Percentiles rank a stretch among this genome's conserved stretches.
These are phyloP conservation scores for Rhodamnia argentea DNA, from an alignment of 345 rosid genomes.

Conservation along the genomic window DNA sequence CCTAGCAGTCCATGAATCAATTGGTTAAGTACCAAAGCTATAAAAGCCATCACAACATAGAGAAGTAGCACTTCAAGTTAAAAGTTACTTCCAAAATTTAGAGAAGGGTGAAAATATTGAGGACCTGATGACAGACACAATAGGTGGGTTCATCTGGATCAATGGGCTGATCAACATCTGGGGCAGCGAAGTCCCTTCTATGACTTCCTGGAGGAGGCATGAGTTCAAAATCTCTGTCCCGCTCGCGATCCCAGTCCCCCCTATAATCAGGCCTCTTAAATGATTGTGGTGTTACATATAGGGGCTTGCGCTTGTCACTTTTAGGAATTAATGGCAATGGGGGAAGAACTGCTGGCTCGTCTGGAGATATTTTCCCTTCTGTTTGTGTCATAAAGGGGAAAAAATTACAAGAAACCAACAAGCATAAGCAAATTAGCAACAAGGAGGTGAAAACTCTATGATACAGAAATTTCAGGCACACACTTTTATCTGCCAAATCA, in stretches of 20 bases:
- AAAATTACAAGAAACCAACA: slow-evolving; percentile 2
- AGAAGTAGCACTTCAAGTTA: not conserved
- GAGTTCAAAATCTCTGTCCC: slow-evolving; percentile 91
- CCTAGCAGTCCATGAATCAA: slow-evolving; percentile 28
- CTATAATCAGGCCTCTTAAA: slow-evolving; percentile 68
- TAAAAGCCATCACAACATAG: not conserved
- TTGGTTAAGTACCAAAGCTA: not conserved
- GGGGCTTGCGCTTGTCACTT: slow-evolving; percentile 58
- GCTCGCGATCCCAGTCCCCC: slow-evolving; percentile 90
- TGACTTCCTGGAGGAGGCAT: slow-evolving; percentile 99
- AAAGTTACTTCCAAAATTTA: not conserved
- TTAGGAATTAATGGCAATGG: slow-evolving; percentile 74
- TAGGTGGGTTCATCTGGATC: slow-evolving; percentile 99
- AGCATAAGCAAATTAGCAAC: not conserved
- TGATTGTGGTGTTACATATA: slow-evolving; percentile 64
- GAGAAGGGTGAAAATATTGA: not conserved
- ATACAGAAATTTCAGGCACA: not conserved
- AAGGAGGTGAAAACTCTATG: not conserved
- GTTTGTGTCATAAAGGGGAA: slow-evolving; percentile 7
- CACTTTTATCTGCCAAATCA: not conserved
- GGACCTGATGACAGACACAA: slow-evolving; percentile 98
- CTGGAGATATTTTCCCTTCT: slow-evolving; percentile 91
- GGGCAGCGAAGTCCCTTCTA: slow-evolving; percentile 50
- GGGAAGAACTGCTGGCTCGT: slow-evolving; percentile 86
- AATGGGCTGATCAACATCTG: slow-evolving; percentile 79